Conservation (phyloP, 116 monocot species). For the Phalaenopsis hybrid region DNA sequence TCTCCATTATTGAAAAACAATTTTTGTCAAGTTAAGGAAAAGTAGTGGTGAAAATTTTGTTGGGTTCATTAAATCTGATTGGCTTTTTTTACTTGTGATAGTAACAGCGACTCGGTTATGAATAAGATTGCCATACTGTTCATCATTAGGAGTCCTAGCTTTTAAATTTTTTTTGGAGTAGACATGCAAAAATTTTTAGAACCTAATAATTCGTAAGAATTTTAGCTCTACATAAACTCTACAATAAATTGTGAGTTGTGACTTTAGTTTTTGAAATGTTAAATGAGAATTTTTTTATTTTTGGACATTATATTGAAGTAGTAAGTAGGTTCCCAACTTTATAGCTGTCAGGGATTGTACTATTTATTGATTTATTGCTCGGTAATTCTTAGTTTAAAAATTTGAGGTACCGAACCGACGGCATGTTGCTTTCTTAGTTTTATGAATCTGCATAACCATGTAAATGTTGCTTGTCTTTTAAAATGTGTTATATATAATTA, state of each 20-base stretch:
- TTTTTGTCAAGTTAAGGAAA: neutral
- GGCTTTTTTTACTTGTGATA: neutral
- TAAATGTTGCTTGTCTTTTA: neutral
- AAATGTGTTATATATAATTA: too few species aligned
- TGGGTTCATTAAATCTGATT: neutral
- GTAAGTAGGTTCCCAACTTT: neutral
- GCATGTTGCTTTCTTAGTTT: neutral
- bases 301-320: neutral
- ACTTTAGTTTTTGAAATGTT: neutral
- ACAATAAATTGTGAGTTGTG: neutral
- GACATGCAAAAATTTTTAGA: neutral
- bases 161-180: too few species aligned
- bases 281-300: neutral
- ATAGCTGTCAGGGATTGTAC: neutral
- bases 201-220: neutral
- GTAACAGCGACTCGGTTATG: neutral
- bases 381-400: neutral
- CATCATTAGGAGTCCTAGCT: neutral
- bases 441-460: neutral
- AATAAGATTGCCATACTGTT: neutral
- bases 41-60: neutral
- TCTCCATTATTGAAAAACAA: neutral
- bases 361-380: too few species aligned
- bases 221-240: neutral
- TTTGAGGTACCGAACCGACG: neutral